Conservation (phyloP, 1,284 basidiomycete genomes). For the Cryptococcus sp. region DNA sequence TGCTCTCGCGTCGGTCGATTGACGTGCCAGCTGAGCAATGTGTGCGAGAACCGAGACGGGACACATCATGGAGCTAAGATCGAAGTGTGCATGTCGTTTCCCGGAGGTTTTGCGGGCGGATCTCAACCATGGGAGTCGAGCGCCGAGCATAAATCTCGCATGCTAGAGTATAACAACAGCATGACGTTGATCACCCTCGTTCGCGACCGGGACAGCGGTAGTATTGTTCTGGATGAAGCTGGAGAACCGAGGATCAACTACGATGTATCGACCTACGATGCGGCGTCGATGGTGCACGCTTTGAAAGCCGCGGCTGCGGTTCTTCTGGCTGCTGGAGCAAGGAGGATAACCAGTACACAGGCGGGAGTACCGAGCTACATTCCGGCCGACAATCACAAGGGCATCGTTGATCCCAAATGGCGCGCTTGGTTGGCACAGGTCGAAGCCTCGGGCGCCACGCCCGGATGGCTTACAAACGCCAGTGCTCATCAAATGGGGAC, state of each 20-base stretch:
- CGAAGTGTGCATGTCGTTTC: slow-evolving; percentile 30
- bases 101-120: slow-evolving; percentile 6
- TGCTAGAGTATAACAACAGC: slow-evolving; percentile 28
- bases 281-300: slow-evolving; percentile 39
- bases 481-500: slow-evolving; percentile 48
- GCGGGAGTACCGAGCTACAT: slow-evolving; percentile 30
- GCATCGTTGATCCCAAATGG: background rate
- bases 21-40: background rate
- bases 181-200: slow-evolving; percentile 24
- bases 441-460: background rate
- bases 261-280: slow-evolving; percentile 43
- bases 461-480: slow-evolving; percentile 16
- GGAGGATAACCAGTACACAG: slow-evolving; percentile 44
- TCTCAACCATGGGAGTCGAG: slow-evolving; percentile 34
- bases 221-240: slow-evolving; percentile 41
- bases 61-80: slow-evolving; percentile 47
- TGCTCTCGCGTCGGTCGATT: slow-evolving; percentile 13
- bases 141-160: slow-evolving; percentile 41
- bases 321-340: slow-evolving; percentile 46
- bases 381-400: slow-evolving; percentile 13
- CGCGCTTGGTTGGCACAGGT: background rate
- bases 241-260: slow-evolving; percentile 46
- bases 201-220: slow-evolving; percentile 32
- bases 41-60: slow-evolving; percentile 36
- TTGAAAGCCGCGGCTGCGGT: slow-evolving; percentile 44